Evolutionary conservation across 177 flowering plant genomes (phyloP).

Genomic region (Tripterygium wilfordii): DNA sequence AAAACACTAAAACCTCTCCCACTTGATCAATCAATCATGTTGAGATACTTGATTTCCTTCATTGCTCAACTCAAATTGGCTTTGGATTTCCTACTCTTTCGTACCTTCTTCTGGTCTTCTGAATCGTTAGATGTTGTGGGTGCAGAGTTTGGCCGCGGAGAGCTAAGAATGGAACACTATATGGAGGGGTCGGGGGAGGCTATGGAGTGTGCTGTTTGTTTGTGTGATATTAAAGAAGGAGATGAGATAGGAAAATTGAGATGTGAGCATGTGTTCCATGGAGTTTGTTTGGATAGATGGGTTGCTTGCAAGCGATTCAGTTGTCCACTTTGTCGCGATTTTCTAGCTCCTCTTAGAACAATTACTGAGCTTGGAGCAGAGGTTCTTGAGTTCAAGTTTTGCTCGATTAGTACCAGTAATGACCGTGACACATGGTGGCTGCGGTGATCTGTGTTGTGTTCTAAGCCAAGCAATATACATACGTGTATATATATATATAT

Average conservation of each 20-base stretch:
- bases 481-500: no score
- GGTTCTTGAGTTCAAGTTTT: conserved; percentile 7
- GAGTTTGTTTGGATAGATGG: conserved; percentile 34
- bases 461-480: neutral
- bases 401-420: neutral
- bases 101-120: no score
- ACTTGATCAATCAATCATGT: neutral
- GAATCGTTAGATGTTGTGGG: no score
- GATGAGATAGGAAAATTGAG: conserved; percentile 28
- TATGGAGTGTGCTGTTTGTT: conserved; percentile 33
- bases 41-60: neutral
- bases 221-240: conserved; percentile 21
- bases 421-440: conserved; percentile 18
- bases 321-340: conserved; percentile 29
- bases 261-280: conserved; percentile 34
- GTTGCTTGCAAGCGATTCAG: conserved; percentile 4
- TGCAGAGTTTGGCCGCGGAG: no score
- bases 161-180: neutral
- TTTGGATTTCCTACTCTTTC: no score
- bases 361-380: conserved; percentile 4
- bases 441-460: neutral
- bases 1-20: no score
- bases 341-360: neutral
- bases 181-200: neutral
- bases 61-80: no score